Percentiles rank a stretch among this genome's conserved stretches.
These are phyloP conservation scores for Mycena pura DNA, from an alignment of 768 basidiomycete species.

Conservation along the genomic window DNA sequence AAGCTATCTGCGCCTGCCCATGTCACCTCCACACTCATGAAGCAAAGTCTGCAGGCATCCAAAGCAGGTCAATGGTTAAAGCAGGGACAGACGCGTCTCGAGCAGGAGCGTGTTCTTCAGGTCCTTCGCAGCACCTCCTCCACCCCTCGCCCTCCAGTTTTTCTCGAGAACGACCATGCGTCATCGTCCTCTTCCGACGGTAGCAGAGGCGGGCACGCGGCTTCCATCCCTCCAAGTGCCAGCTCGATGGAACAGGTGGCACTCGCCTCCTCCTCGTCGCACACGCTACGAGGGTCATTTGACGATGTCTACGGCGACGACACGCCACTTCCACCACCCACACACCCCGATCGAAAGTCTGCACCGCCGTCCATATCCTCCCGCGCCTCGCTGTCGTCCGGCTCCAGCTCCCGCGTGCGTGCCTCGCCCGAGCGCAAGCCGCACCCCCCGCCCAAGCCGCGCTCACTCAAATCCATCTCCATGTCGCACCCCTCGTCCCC, in stretches of 20 bases:
- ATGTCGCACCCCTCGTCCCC: slow-evolving; percentile 1
- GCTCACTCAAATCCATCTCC: slow-evolving; percentile 18
- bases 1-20: slow-evolving; percentile 45
- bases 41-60: slow-evolving; percentile 75
- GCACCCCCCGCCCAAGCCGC: slow-evolving; percentile 24
- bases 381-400: slow-evolving; percentile 15
- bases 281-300: slow-evolving; percentile 14
- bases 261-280: slow-evolving; percentile 35
- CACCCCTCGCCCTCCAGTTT: slow-evolving; percentile 15
- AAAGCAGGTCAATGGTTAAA: slow-evolving; percentile 76
- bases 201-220: slow-evolving; percentile 30
- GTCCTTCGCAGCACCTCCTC: slow-evolving; percentile 69
- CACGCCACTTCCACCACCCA: slow-evolving; percentile 52
- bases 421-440: slow-evolving; percentile 22
- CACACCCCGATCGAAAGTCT: slow-evolving; percentile 60
- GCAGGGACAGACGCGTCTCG: slow-evolving; percentile 69
- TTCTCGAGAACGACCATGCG: slow-evolving; percentile 4
- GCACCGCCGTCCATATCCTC: slow-evolving; percentile 20
- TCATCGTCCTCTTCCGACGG: slow-evolving; percentile 28
- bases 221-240: slow-evolving; percentile 47
- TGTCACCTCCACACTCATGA: slow-evolving; percentile 69
- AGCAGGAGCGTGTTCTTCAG: slow-evolving; percentile 72
- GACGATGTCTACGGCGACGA: slow-evolving; percentile 28
- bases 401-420: slow-evolving; percentile 2
- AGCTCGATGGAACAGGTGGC: slow-evolving; percentile 57